Evolutionary conservation across 768 basidiomycete species (phyloP).

Genomic region (Exsudoporus frostii): DNA sequence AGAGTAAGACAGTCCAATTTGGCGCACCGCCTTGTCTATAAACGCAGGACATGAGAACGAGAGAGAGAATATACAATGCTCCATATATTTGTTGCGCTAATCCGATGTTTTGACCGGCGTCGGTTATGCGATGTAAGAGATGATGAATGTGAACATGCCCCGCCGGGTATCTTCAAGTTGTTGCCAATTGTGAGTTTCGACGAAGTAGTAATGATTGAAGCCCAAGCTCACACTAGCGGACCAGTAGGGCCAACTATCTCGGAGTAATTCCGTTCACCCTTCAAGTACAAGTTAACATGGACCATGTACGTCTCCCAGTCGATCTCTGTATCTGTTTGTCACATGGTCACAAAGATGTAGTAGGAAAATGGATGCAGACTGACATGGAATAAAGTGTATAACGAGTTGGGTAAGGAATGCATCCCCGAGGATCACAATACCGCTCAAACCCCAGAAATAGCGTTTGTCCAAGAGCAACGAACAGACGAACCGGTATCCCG

Average conservation of each 20-base stretch:
- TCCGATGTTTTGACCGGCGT: conserved; percentile 54
- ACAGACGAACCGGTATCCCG: conserved; percentile 5
- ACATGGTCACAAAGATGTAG: conserved; percentile 14
- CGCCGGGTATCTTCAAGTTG: conserved; percentile 93
- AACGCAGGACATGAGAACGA: conserved; percentile 63
- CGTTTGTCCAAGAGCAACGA: conserved; percentile 44
- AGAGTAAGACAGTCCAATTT: conserved; percentile 68
- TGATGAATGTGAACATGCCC: conserved; percentile 86
- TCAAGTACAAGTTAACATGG: conserved; percentile 74
- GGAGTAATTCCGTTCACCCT: conserved; percentile 81
- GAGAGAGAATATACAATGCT: conserved; percentile 63
- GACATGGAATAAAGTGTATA: conserved; percentile 80
- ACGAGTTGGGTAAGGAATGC: conserved; percentile 75
- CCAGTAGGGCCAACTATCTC: conserved; percentile 87
- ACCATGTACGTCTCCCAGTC: conserved; percentile 97
- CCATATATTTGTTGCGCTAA: conserved; percentile 80
- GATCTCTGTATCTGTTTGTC: conserved; percentile 86
- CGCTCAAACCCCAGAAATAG: conserved; percentile 68
- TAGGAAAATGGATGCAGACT: conserved; percentile 30
- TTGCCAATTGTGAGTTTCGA: background rate
- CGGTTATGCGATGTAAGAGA: conserved; percentile 60
- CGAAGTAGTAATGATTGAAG: background rate
- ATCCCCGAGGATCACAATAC: conserved; percentile 70
- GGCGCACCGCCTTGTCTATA: conserved; percentile 62
- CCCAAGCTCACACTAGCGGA: conserved; percentile 71